Base-by-base conservation (phyloP, 208 protist species). In the Wallacemonas sp. region DNA sequence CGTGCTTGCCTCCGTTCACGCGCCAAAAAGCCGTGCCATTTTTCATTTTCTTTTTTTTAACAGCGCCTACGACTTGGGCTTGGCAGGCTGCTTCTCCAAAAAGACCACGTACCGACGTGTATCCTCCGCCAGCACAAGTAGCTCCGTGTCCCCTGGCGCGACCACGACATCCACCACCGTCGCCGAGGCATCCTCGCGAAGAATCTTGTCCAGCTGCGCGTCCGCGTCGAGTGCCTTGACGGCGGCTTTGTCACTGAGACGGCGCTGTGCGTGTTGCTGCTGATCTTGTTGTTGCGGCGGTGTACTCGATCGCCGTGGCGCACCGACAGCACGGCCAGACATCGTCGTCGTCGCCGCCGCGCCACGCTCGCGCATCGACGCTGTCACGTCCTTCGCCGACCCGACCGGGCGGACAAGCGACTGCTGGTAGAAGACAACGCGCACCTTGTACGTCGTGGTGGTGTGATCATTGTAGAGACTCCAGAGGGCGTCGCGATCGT, bases 381-480 rank as follows among this genome's bases (percentile, higher is more conserved):
- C 0, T 41, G 36, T 41, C 36, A 7, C 36, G 36, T 14, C 36
- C 14, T 41, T 41, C 36, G 73, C 65, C 28, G 65, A 32, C 3
- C 65, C 73, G 20, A 74, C 57, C 2, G 41, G 39, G 18, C 25
- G 25, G 16, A 79, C 69, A 14, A 16, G 41, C 10, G 78, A 77
- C 3, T 33, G 29, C 1, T 36, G 20, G 4, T 33, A 57, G 67
- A 84, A 84, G 2, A 57, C 48, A 5, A 76, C 67, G 28, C 36
- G 32, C 22, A 84, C 65, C 23, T 16, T 38, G 38, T 78, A 68
- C 14, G 55, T 64, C 45, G 72, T 68, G 38, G 16, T 52, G 3
- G 28, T 67, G 39, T 70, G 48, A 52, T 84, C 73, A 33, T 84
- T 84, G 62, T 70, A 77, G 36, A 77, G 72, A 36, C 52, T 66